A percentile compares a stretch with the other conserved stretches of the same genome.
These are phyloP conservation scores for Leccinum subgranulosum DNA, from an alignment of 768 basidiomycete species.

Conservation along the genomic window DNA sequence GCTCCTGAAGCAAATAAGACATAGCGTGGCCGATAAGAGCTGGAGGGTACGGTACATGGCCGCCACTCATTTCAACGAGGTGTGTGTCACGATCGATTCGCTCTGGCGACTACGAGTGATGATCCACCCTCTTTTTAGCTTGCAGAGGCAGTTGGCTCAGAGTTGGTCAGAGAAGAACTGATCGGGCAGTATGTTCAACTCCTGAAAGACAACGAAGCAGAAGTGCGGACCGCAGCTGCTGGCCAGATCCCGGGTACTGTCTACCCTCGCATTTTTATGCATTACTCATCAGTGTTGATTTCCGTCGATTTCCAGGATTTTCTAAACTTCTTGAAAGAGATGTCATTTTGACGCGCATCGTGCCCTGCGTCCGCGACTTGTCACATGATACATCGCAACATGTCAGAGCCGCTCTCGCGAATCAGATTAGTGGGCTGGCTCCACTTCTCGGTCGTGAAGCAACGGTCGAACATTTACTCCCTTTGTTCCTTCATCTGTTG, in stretches of 20 bases:
- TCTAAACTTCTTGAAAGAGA: slow-evolving; percentile 92
- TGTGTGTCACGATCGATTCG: slow-evolving; percentile 31
- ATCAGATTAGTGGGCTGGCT: slow-evolving; percentile 93
- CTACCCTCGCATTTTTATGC: not conserved
- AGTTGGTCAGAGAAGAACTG: slow-evolving; percentile 90
- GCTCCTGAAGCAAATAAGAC: slow-evolving; percentile 81
- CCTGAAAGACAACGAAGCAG: slow-evolving; percentile 97
- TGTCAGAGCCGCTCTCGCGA: slow-evolving; percentile 93
- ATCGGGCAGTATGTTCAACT: slow-evolving; percentile 91
- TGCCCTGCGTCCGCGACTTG: slow-evolving; percentile 93
- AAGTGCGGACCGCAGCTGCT: slow-evolving; percentile 93
- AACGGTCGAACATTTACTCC: slow-evolving; percentile 95
- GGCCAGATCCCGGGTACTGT: slow-evolving; percentile 91
- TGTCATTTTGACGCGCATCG: slow-evolving; percentile 86
- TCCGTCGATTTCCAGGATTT: slow-evolving; percentile 61
- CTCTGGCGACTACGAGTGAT: not conserved
- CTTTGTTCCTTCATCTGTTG: slow-evolving; percentile 91
- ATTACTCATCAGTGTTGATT: slow-evolving; percentile 4
- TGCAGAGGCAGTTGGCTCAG: slow-evolving; percentile 84
- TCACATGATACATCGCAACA: slow-evolving; percentile 95
- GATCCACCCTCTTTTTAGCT: slow-evolving; percentile 46
- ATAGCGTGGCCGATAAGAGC: slow-evolving; percentile 90
- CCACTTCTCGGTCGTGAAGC: slow-evolving; percentile 90
- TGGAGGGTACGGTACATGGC: slow-evolving; percentile 99
- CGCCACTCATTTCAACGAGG: slow-evolving; percentile 95